Evolutionary conservation across 805 yeast species (phyloP), one percentile per base, ranked within the genome.

Genomic region (Scheffersomyces ergatensis): DNA sequence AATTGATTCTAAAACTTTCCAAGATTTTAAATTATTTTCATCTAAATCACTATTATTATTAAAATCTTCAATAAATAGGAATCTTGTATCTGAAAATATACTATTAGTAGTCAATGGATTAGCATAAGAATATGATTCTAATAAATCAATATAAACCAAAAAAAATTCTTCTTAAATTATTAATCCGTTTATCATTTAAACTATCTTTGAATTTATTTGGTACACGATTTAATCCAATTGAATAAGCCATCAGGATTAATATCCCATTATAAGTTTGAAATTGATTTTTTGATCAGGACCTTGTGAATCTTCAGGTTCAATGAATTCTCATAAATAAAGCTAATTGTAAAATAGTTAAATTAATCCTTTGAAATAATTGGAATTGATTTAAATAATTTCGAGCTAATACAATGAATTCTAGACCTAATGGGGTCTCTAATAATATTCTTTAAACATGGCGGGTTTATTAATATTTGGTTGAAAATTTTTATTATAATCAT

Each of bases 371-470:
- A 35, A 76, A 49, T 20, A 80, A 43, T 37, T 72, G 74, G 56
- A 80, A 80, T 46, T 77, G 81, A 42, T 76, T 73, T 34, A 80
- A 53, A 48, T 85, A 80, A 46, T 66, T 53, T 43, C 77, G 77
- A 0, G 85, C 82, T 20, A 74, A 72, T 38, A 62, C 70, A 29
- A 76, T 65, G 17, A 60, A 63, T 16, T 71, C 71, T 34, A 65
- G 55, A 11, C 70, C 69, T 21, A 79, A 65, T 3, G 80, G 80
- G 42, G 72, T 61, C 1, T 56, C 48, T 40, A 76, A 48, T n/a
- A 80, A 47, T 63, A 76, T 44, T 51, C 11, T 55, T 58, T 19
- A 60, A 63, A 31, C 58, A 61, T 20, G 58, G 51, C 3, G 53
- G 1, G 47, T 46, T 3, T 50, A 35, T 1, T 56, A 43, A 34